Evolutionary conservation across 2,329 filamentous ascomycete genomes (phyloP).

Genomic region (Aureobasidium subglaciale): DNA sequence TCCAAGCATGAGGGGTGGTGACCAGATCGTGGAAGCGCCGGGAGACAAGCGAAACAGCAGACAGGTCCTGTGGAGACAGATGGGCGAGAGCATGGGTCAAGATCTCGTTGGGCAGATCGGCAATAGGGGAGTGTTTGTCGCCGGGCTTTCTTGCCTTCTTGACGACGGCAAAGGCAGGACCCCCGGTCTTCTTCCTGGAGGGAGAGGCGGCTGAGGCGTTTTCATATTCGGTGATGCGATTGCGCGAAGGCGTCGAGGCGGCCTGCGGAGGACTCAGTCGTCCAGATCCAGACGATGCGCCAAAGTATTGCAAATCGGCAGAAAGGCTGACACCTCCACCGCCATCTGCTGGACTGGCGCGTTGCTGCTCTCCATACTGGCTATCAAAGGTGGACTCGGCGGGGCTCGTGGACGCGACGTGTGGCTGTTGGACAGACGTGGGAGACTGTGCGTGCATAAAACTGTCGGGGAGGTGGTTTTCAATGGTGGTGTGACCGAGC

Average conservation of each 20-base stretch:
- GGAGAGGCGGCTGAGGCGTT: slow-evolving; percentile 34
- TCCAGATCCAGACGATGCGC: slow-evolving; percentile 24
- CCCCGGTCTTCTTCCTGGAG: slow-evolving; percentile 34
- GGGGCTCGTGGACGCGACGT: slow-evolving; percentile 32
- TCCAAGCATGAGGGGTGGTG: slow-evolving; percentile 88
- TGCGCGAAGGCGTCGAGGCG: slow-evolving; percentile 24
- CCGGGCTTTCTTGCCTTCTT: slow-evolving; percentile 39
- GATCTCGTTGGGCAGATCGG: slow-evolving; percentile 79
- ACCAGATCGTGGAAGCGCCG: slow-evolving; percentile 80
- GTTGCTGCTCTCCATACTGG: slow-evolving; percentile 54
- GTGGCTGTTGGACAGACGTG: slow-evolving; percentile 42
- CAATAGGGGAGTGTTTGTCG: slow-evolving; percentile 43
- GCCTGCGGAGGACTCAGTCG: slow-evolving; percentile 24
- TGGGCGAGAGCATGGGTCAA: slow-evolving; percentile 87
- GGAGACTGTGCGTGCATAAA: slow-evolving; percentile 60
- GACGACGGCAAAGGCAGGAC: slow-evolving; percentile 47
- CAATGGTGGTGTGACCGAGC: slow-evolving; percentile 47
- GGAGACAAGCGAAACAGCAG: slow-evolving; percentile 76
- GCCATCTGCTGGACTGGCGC: slow-evolving; percentile 32
- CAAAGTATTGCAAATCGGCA: slow-evolving; percentile 23
- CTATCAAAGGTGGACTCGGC: slow-evolving; percentile 31
- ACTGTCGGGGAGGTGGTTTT: slow-evolving; percentile 34
- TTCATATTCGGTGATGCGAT: slow-evolving; percentile 51
- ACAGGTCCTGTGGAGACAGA: slow-evolving; percentile 76
- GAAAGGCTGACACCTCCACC: slow-evolving; percentile 19